phyloP scores from a whole-genome alignment of 345 rosid genomes.

The Corymbia maculata region DNA sequence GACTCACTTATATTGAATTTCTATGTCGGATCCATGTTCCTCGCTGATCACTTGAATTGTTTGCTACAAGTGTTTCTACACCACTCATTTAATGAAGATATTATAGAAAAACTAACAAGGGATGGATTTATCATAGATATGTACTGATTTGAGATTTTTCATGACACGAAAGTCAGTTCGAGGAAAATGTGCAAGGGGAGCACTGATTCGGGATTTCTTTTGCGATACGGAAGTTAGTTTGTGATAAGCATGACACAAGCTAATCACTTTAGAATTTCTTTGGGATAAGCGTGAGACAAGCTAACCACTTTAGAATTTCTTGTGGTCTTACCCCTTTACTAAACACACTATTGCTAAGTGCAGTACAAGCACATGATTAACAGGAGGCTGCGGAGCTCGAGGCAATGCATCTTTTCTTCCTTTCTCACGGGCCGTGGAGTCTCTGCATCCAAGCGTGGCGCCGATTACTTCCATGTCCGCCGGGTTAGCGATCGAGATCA shows the following conservation, averaged over 20 bases:
- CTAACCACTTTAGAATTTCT: no score
- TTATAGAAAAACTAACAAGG: not conserved
- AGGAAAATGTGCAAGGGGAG: not conserved
- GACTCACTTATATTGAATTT: not conserved
- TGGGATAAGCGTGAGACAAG: not conserved
- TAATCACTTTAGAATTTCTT: not conserved
- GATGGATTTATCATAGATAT: not conserved
- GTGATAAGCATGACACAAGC: not conserved
- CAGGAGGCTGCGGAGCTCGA: not conserved
- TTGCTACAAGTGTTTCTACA: not conserved
- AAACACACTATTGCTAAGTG: not conserved
- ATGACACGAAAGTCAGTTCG: not conserved
- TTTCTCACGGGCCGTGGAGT: not conserved
- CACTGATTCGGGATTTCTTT: not conserved
- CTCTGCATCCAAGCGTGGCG: not conserved
- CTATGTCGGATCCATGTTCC: not conserved
- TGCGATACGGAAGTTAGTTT: no score
- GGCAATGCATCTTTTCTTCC: not conserved
- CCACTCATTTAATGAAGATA: not conserved
- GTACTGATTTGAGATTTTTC: fast-evolving
- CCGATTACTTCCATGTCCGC: not conserved
- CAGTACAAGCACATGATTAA: not conserved
- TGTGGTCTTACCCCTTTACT: no score
- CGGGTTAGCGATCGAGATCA: not conserved
- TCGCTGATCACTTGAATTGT: not conserved